phyloP scores from a whole-genome alignment of 768 basidiomycete genomes.

The Hypsizygus marmoreus region DNA sequence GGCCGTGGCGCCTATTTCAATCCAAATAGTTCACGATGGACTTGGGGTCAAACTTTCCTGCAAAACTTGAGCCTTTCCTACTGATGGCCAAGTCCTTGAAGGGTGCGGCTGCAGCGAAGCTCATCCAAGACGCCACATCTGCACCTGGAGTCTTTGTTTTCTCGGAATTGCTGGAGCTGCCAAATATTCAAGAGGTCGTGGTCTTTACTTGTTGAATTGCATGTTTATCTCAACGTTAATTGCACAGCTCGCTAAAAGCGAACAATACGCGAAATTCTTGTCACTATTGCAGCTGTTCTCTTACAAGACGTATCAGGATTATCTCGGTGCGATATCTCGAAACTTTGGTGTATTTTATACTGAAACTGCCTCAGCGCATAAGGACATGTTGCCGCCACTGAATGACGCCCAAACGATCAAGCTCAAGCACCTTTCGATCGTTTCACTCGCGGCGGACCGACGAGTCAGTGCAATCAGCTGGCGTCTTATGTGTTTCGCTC shows the following conservation, averaged over 20 bases:
- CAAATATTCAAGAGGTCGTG: conserved; percentile 82
- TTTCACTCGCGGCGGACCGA: conserved; percentile 74
- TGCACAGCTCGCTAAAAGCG: conserved; percentile 62
- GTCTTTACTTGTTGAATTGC: not conserved
- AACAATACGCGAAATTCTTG: conserved; percentile 63
- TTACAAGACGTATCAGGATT: conserved; percentile 85
- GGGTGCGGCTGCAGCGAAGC: conserved; percentile 90
- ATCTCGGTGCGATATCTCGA: conserved; percentile 56
- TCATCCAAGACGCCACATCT: conserved; percentile 82
- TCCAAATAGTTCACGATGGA: conserved; percentile 47
- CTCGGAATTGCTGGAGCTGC: conserved; percentile 79
- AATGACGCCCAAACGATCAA: conserved; percentile 78
- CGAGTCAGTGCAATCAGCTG: conserved; percentile 53
- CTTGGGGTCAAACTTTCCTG: conserved; percentile 58
- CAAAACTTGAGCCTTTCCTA: conserved; percentile 86
- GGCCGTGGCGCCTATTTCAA: not conserved
- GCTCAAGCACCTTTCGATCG: conserved; percentile 91
- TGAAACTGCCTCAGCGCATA: conserved; percentile 52
- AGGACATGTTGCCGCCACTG: conserved; percentile 65
- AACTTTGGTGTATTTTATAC: not conserved
- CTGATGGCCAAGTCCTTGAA: conserved; percentile 91
- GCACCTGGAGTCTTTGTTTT: conserved; percentile 94
- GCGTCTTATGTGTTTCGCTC: not conserved
- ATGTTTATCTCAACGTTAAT: not conserved
- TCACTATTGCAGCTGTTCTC: conserved; percentile 84